Percentiles rank a stretch among this genome's conserved stretches.
phyloP scores from a whole-genome alignment of 176 grass and related monocot species.

The Hsuehochloa calcarea region DNA sequence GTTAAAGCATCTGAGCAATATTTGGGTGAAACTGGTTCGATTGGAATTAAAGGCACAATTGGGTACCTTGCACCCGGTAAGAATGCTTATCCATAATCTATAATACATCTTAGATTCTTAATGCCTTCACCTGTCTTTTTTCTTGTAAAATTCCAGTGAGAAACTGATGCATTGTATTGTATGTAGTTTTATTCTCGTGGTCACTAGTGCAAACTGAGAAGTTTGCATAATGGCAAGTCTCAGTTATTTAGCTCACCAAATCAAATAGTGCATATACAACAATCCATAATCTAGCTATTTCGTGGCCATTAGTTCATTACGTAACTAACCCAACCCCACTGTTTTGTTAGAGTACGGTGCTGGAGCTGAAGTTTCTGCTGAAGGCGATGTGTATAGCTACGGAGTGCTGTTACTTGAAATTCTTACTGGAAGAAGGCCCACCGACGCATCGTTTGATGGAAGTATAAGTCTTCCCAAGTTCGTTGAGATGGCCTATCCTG shows the following conservation, averaged over 20 bases:
- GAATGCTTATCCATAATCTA: neutral
- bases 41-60: slow-evolving; percentile 40
- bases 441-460: slow-evolving; percentile 19
- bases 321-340: neutral
- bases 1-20: neutral
- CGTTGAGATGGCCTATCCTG: neutral
- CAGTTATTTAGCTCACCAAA: too few species aligned
- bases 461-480: neutral
- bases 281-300: too few species aligned
- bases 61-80: slow-evolving; percentile 46
- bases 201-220: too few species aligned
- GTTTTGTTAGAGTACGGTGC: slow-evolving; percentile 25
- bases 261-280: too few species aligned
- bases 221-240: too few species aligned
- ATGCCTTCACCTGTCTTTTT: too few species aligned
- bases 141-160: too few species aligned
- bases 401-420: slow-evolving; percentile 38
- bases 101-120: too few species aligned
- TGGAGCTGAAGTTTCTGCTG: slow-evolving; percentile 24
- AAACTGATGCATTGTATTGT: too few species aligned
- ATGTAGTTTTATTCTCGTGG: too few species aligned
- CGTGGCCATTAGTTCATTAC: neutral
- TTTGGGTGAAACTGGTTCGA: slow-evolving; percentile 1
- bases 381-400: slow-evolving; percentile 38
- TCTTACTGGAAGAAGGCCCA: slow-evolving; percentile 36